Conservation (phyloP, 176 grass and related monocot species). For the Eragrostis nindensis region DNA sequence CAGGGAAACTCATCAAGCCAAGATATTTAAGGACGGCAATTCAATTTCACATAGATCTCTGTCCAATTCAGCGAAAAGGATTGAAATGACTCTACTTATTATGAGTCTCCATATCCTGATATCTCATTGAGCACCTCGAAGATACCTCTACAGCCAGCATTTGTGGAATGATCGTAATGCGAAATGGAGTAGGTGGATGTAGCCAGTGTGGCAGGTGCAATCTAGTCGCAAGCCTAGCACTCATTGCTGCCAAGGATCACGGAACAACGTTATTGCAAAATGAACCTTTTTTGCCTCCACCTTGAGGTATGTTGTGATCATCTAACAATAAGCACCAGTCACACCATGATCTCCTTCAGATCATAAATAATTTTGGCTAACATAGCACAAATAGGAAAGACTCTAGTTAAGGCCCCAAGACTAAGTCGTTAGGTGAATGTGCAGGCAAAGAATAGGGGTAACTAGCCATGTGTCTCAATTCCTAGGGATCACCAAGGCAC, state of each 20-base stretch:
- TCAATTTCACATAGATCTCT: not conserved
- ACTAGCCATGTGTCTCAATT: too few species aligned
- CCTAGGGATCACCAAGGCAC: too few species aligned
- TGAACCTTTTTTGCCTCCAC: not conserved
- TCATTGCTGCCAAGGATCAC: not conserved
- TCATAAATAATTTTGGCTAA: not conserved
- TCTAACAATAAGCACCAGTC: not conserved
- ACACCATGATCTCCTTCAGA: not conserved
- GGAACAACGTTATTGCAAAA: not conserved
- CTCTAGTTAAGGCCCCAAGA: not conserved
- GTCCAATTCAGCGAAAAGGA: not conserved
- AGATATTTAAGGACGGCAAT: not conserved
- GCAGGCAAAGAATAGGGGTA: not conserved
- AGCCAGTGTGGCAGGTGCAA: not conserved
- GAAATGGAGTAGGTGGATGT: not conserved
- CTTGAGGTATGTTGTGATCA: not conserved
- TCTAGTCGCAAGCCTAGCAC: not conserved
- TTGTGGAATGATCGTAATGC: not conserved
- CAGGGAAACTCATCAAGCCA: not conserved
- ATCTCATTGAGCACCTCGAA: not conserved
- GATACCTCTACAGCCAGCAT: not conserved
- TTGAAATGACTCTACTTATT: not conserved
- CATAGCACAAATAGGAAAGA: not conserved
- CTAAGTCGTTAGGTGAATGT: not conserved
- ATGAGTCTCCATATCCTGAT: not conserved